Base-by-base conservation (phyloP, 2,329 filamentous ascomycete genomes). In the Aspergillus fijiensis region DNA sequence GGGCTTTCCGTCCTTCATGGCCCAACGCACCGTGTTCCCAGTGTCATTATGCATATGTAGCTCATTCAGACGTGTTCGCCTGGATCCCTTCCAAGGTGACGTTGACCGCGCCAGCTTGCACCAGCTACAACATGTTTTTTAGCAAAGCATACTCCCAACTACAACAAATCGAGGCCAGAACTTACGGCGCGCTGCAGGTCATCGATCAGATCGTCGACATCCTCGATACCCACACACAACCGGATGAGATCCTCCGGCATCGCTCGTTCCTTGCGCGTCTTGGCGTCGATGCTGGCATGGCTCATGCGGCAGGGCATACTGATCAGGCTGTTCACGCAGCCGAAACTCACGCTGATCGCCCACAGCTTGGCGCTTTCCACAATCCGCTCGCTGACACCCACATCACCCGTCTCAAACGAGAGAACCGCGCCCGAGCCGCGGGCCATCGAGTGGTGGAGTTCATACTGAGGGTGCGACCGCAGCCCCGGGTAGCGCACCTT, bases 251-350 rank as follows among this genome's bases (percentile, higher is more conserved):
- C 95, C 78, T 99, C 95, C 11, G 95, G 95, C 87, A 99, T 90
- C 65, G 94, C 89, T 65, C 93, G 85, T 79, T 96, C 92, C 69
- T 87, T 83, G 67, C 95, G 84, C 55, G 93, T 98, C 81, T 96
- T 96, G 60, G 92, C 91, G 73, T 98, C 95, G 72, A 99, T 99
- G 74, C 92, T 96, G 45, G 95, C 95, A 78, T 99, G 95, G 78
- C 94, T 98, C 96, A 99, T 99, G 71, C 94, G 92, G 80, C 95
- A 99, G 9, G 95, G 94, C 94, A 99, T 97, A 80, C 93, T 97
- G 77, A 99, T 99, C 75, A 99, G 81, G 74, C 91, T 96, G 81
- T 99, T 99, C 66, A 99, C 95, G 75, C 95, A 98, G 51, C 95
- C 95, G 74, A 99, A 99, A 72, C 92, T 96, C 61, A 99, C 95